Conservation (phyloP, 805 yeast genomes). For the Candida montana region DNA sequence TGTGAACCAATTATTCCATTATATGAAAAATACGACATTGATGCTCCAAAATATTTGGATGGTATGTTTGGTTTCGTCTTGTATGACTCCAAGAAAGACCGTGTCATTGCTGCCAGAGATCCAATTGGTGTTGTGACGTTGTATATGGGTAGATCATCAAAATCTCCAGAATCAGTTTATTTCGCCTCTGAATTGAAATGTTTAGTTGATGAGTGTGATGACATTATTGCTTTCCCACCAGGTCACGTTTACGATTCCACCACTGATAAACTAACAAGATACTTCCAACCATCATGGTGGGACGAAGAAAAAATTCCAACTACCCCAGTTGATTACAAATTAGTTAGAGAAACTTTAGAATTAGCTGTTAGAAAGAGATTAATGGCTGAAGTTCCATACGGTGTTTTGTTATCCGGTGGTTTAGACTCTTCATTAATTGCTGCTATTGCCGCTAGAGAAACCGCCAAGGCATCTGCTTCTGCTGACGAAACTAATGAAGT, state of each 20-base stretch:
- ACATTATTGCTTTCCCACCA: constrained; percentile 92
- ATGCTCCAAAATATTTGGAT: constrained; percentile 88
- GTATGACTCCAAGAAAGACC: constrained; percentile 77
- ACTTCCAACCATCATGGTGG: constrained; percentile 94
- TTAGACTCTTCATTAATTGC: constrained; percentile 96
- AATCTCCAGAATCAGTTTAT: constrained; percentile 67
- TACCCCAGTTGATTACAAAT: constrained; percentile 64
- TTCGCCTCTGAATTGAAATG: constrained; percentile 96
- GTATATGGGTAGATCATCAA: constrained; percentile 82
- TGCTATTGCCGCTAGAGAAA: constrained; percentile 94
- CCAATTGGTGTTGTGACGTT: constrained; percentile 96
- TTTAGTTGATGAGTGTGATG: constrained; percentile 90
- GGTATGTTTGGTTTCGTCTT: constrained; percentile 98
- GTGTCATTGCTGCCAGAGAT: constrained; percentile 95
- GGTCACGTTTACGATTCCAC: constrained; percentile 94
- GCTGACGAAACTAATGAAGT: constrained; percentile 38
- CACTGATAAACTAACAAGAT: constrained; percentile 81
- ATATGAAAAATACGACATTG: constrained; percentile 78
- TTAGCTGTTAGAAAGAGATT: constrained; percentile 96
- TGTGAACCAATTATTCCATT: constrained; percentile 98
- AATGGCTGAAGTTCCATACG: constrained; percentile 99
- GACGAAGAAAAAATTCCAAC: constrained; percentile 73
- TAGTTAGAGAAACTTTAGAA: constrained; percentile 78
- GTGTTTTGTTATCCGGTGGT: constrained; percentile 96
- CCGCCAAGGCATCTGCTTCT: constrained; percentile 59